Conservation (phyloP, 306 rosid genomes). For the Trichosanthes cucumerina region DNA sequence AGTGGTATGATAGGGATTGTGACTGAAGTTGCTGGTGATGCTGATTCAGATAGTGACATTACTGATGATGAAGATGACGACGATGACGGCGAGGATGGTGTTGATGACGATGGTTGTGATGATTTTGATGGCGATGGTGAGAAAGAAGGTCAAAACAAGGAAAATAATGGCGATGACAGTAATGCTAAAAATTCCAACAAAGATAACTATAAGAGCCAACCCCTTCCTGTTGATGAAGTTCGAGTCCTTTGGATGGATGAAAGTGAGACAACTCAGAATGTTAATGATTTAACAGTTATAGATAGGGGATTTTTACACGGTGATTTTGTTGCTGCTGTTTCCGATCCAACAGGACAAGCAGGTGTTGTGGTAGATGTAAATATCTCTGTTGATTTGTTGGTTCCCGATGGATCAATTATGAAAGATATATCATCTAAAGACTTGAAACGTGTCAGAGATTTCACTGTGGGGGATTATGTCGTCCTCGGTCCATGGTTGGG, state of each 20-base stretch:
- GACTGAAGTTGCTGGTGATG: slow-evolving; percentile 87
- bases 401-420: slow-evolving; percentile 56
- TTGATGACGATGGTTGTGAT: slow-evolving; percentile 22
- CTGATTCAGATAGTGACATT: slow-evolving; percentile 64
- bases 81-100: slow-evolving; percentile 25
- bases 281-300: slow-evolving; percentile 47
- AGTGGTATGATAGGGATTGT: slow-evolving; percentile 64
- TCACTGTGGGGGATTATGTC: slow-evolving; percentile 88
- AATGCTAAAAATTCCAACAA: slow-evolving; percentile 16
- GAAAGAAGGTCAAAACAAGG: slow-evolving; percentile 36
- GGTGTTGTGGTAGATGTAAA: slow-evolving; percentile 95
- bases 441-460: slow-evolving; percentile 83
- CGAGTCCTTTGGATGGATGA: slow-evolving; percentile 89
- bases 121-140: slow-evolving; percentile 36
- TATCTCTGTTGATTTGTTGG: slow-evolving; percentile 59
- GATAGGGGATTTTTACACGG: slow-evolving; percentile 96
- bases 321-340: slow-evolving; percentile 77
- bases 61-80: slow-evolving; percentile 61
- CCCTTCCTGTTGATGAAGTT: slow-evolving; percentile 64
- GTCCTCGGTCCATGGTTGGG: slow-evolving; percentile 96
- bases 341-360: slow-evolving; percentile 86
- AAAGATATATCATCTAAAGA: slow-evolving; percentile 60
- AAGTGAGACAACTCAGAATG: slow-evolving; percentile 58
- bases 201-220: slow-evolving; percentile 34
- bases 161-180: slow-evolving; percentile 20